Percentiles rank a stretch among this genome's conserved stretches.
Conservation (phyloP, 1,139 yeast genomes). For the Debaryomyces robertsiae region DNA sequence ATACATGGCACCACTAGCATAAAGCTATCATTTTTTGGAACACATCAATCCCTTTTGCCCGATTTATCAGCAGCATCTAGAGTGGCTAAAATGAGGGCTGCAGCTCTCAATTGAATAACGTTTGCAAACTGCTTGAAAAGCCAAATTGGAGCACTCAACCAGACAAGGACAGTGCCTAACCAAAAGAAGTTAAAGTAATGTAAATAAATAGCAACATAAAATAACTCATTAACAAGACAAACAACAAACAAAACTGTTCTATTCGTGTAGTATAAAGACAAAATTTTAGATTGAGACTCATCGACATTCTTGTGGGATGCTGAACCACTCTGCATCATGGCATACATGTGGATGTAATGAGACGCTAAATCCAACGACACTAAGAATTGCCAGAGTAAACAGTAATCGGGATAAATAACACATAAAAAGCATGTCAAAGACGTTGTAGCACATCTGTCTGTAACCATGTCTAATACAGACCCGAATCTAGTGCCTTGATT, state of each 20-base stretch:
- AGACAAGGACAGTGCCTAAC: conserved; percentile 66
- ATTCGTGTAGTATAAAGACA: conserved; percentile 85
- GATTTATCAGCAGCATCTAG: conserved; percentile 69
- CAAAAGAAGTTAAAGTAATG: conserved; percentile 66
- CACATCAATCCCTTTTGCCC: conserved; percentile 13
- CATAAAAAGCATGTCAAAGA: conserved; percentile 85
- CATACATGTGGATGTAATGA: conserved; percentile 99
- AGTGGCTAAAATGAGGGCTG: conserved; percentile 78
- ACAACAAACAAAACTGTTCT: conserved; percentile 80
- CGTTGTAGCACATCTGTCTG: conserved; percentile 96
- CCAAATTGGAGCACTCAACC: conserved; percentile 82
- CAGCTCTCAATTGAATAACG: conserved; percentile 83
- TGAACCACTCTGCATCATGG: conserved; percentile 80
- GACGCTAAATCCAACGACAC: conserved; percentile 89
- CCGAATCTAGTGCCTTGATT: conserved; percentile 93
- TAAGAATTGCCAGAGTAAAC: conserved; percentile 78
- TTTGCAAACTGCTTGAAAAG: conserved; percentile 89
- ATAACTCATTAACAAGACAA: conserved; percentile 90
- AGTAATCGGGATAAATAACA: conserved; percentile 69
- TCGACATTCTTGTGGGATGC: conserved; percentile 84
- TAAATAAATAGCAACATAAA: conserved; percentile 87
- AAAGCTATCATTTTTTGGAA: neutral
- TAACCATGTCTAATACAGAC: conserved; percentile 97
- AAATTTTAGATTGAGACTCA: conserved; percentile 66
- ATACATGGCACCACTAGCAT: neutral